Evolutionary conservation across 129 eudicot species (phyloP).

Genomic region (Scalesia atractyloides): DNA sequence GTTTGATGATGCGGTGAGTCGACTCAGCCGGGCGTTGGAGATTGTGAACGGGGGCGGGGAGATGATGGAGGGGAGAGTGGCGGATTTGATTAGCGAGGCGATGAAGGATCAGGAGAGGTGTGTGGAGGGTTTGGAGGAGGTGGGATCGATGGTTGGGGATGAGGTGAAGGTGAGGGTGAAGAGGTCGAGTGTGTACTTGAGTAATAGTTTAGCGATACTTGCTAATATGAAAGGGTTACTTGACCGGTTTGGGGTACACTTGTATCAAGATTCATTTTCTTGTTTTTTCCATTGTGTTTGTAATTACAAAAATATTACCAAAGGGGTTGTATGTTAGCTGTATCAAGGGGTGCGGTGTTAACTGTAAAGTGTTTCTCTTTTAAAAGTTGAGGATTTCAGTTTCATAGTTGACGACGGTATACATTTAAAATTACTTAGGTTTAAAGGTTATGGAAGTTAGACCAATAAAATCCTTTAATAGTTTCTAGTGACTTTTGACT

Average conservation of each 20-base stretch:
- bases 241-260: constrained; percentile 20
- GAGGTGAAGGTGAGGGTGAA: constrained; percentile 59
- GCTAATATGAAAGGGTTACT: constrained; percentile 43
- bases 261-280: no score
- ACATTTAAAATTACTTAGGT: no score
- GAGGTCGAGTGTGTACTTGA: constrained; percentile 54
- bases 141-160: constrained; percentile 53
- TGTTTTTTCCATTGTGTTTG: no score
- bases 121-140: constrained; percentile 69
- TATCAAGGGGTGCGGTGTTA: no score
- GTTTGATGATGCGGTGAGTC: constrained; percentile 80
- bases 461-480: no score
- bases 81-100: constrained; percentile 66
- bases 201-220: constrained; percentile 76
- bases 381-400: no score
- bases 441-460: no score
- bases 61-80: constrained; percentile 34
- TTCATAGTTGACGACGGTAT: no score
- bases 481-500: no score
- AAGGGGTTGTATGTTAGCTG: no score
- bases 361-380: no score
- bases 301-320: no score
- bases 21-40: constrained; percentile 49
- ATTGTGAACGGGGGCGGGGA: constrained; percentile 22
- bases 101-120: constrained; percentile 74